A percentile compares a stretch with the other conserved stretches of the same genome.
phyloP scores from a whole-genome alignment of 768 basidiomycete genomes.

The Suillus brevipes region DNA sequence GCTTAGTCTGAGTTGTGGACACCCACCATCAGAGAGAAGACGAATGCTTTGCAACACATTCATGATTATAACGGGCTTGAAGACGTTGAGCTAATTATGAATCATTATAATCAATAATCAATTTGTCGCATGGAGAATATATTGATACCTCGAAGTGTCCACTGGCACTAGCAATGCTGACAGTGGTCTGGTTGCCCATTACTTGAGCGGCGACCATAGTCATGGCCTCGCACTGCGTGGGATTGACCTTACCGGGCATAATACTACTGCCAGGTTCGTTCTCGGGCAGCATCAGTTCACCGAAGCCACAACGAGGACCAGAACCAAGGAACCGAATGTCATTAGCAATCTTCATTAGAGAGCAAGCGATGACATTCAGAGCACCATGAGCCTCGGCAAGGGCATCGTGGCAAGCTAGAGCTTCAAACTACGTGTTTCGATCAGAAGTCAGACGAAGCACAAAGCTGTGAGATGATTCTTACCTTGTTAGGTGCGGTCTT shows the following conservation, averaged over 20 bases:
- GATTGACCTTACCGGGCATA: constrained; percentile 99
- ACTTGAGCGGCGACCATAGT: constrained; percentile 99
- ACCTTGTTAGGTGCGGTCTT: constrained; percentile 98
- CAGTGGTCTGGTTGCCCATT: constrained; percentile 94
- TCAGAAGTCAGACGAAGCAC: neutral
- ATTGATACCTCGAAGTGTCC: constrained; percentile 91
- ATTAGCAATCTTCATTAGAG: constrained; percentile 99
- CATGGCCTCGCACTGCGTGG: constrained; percentile 97
- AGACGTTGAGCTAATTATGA: constrained; percentile 82
- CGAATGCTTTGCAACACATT: constrained; percentile 96
- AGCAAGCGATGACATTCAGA: constrained; percentile 93
- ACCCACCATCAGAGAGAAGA: constrained; percentile 83
- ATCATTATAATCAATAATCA: no score
- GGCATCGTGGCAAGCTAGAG: constrained; percentile 94
- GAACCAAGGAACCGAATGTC: constrained; percentile 98
- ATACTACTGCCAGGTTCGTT: constrained; percentile 99
- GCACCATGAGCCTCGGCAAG: constrained; percentile 98
- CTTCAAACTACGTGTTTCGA: constrained; percentile 73
- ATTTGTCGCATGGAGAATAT: neutral
- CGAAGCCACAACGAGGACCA: constrained; percentile 95
- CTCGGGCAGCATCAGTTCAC: constrained; percentile 92
- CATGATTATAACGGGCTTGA: constrained; percentile 99
- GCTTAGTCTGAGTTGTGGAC: constrained; percentile 2
- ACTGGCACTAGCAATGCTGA: constrained; percentile 89
- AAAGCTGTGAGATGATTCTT: constrained; percentile 15